Percentiles rank a stretch among this genome's conserved stretches.
These are phyloP conservation scores for Kockovaella imperatae DNA, from an alignment of 768 basidiomycete genomes.

Conservation along the genomic window DNA sequence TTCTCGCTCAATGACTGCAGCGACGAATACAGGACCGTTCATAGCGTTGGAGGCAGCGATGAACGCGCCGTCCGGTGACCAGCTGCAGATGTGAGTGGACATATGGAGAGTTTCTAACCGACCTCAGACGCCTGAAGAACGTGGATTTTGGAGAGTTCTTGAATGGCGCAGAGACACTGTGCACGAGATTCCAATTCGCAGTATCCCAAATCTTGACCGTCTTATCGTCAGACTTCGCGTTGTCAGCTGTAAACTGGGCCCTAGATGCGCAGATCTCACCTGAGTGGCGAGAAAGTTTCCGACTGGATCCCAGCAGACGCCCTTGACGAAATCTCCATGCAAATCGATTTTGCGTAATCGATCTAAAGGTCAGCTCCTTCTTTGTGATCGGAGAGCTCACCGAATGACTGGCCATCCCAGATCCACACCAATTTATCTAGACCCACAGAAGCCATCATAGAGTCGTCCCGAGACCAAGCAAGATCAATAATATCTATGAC, in stretches of 20 bases:
- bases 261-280: conserved; percentile 25
- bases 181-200: conserved; percentile 78
- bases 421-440: conserved; percentile 83
- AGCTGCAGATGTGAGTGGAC: conserved; percentile 50
- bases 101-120: conserved; percentile 3
- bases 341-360: conserved; percentile 72
- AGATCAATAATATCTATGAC: conserved; percentile 80
- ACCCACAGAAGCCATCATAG: conserved; percentile 87
- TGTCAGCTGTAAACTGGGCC: background rate
- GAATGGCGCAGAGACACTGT: conserved; percentile 81
- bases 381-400: conserved; percentile 48
- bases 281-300: conserved; percentile 93
- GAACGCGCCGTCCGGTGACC: conserved; percentile 99
- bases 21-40: conserved; percentile 96
- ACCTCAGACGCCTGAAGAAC: conserved; percentile 87
- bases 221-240: conserved; percentile 82
- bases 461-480: conserved; percentile 88
- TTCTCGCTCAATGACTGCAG: conserved; percentile 81
- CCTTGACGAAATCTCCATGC: conserved; percentile 96
- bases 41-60: conserved; percentile 96
- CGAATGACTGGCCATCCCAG: conserved; percentile 88
- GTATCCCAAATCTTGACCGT: conserved; percentile 96
- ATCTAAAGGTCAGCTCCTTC: conserved; percentile 56
- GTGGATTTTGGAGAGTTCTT: conserved; percentile 89
- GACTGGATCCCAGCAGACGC: conserved; percentile 97